Base-by-base conservation (phyloP, 495 filamentous ascomycete genomes). In the Penicillium longicatenatum region DNA sequence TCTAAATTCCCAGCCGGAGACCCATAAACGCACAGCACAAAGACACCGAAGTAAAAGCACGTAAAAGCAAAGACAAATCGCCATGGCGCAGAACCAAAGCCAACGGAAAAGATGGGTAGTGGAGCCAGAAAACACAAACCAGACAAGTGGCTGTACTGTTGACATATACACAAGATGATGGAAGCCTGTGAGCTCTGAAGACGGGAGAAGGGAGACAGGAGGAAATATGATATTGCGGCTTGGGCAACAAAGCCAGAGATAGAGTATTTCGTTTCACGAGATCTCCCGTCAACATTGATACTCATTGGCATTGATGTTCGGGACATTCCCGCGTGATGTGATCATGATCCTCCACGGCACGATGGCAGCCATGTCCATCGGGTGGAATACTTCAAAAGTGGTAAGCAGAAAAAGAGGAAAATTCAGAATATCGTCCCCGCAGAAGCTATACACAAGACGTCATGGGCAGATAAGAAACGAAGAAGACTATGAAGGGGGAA, bases 371-470 rank as follows among this genome's bases (percentile, higher is more conserved):
- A 14, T 16, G 19, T 21, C 19, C 42, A 45, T 45, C 42, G 42
- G 17, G 19, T 12, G 42, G 19, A 45, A 54, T 46, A 54, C 50
- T 45, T 26, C 22, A 22, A 20, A 20, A 21, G 41, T 19, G 19
- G 29, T 42, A 20, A 43, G 24, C 12, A 35, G 20, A 41, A 61
- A 54, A 54, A 49, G 46, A 60, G 50, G 41, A 58, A 48, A 59
- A 39, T 39, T 6, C 16, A 53, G 57, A 53, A 61, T 50, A 64
- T 75, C 74, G 66, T 75, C 64, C 66, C 66, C 69, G 67, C 68
- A 63, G 70, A 69, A 65, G 52, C 54, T 77, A 75, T 72, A 70
- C 69, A 75, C 67, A 46, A 72, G 59, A 68, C 69, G 68, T 70
- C 57, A 61, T 35, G 48, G 49, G 43, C 39, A 49, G 37, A 33